These are phyloP conservation scores for Nidularia pulvinata DNA, from an alignment of 768 basidiomycete genomes.

Conservation along the genomic window DNA sequence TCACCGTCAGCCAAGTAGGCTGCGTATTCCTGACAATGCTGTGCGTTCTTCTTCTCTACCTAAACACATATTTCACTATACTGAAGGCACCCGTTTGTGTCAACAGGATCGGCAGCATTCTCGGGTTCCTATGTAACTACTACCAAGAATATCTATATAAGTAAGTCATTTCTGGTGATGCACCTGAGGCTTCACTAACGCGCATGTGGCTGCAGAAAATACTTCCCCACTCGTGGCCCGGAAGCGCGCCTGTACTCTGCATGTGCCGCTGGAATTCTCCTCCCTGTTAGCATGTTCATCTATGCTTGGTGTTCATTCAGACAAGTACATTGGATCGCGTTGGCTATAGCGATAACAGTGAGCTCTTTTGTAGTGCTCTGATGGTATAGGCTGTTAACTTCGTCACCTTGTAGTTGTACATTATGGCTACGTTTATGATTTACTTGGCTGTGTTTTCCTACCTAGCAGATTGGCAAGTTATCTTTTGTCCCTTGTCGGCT, in stretches of 20 bases:
- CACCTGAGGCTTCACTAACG: not conserved
- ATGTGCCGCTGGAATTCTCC: constrained; percentile 50
- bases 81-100: not conserved
- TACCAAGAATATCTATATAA: constrained; percentile 50
- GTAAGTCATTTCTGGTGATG: constrained; percentile 23
- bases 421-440: constrained; percentile 49
- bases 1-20: constrained; percentile 59
- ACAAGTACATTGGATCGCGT: constrained; percentile 59
- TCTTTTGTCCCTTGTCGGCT: too few relatives aligned
- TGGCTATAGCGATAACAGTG: constrained; percentile 50
- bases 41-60: constrained; percentile 27
- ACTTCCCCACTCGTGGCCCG: constrained; percentile 30
- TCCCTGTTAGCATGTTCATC: constrained; percentile 67
- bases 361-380: constrained; percentile 8
- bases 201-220: constrained; percentile 17
- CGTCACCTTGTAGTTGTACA: constrained; percentile 34
- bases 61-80: constrained; percentile 1
- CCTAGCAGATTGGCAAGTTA: too few relatives aligned
- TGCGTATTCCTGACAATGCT: constrained; percentile 56
- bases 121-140: constrained; percentile 45
- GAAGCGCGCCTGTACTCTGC: constrained; percentile 65
- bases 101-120: constrained; percentile 49
- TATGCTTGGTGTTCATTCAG: constrained; percentile 69
- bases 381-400: too few relatives aligned
- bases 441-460: constrained; percentile 51